phyloP scores from a whole-genome alignment of 1,284 basidiomycete species.

The Volvariella volvacea region DNA sequence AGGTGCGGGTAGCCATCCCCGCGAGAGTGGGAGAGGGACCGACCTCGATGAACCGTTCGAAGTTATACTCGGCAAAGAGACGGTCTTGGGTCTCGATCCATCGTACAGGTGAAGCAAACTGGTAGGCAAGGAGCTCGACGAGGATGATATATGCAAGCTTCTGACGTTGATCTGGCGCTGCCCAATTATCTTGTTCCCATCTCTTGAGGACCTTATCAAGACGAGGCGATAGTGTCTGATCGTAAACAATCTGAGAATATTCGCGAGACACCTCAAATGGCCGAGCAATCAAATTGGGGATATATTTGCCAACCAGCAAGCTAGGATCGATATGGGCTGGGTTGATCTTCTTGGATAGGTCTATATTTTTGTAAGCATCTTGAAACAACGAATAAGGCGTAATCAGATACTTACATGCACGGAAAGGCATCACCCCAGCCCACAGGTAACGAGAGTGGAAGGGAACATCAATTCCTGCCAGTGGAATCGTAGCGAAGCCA shows the following conservation, averaged over 20 bases:
- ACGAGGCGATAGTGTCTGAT: slow-evolving; percentile 89
- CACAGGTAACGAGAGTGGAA: slow-evolving; percentile 99
- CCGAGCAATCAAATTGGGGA: slow-evolving; percentile 94
- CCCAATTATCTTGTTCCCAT: slow-evolving; percentile 95
- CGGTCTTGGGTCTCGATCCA: slow-evolving; percentile 99
- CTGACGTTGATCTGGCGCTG: slow-evolving; percentile 74
- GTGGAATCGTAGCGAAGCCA: slow-evolving; percentile 92
- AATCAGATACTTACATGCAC: slow-evolving; percentile 59
- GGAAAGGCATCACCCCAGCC: slow-evolving; percentile 98
- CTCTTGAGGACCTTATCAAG: slow-evolving; percentile 89
- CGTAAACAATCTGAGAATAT: slow-evolving; percentile 93
- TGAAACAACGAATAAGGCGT: slow-evolving; percentile 1
- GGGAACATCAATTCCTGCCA: slow-evolving; percentile 97
- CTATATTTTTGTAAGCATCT: slow-evolving; percentile 34
- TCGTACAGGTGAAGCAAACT: slow-evolving; percentile 92
- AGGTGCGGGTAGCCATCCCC: slow-evolving; percentile 92
- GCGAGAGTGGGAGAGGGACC: slow-evolving; percentile 95
- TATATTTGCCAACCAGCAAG: slow-evolving; percentile 90
- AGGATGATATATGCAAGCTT: slow-evolving; percentile 93
- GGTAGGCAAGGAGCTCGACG: slow-evolving; percentile 94
- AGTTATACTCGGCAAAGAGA: slow-evolving; percentile 84
- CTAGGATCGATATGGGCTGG: slow-evolving; percentile 86
- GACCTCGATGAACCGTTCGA: slow-evolving; percentile 93
- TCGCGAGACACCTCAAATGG: slow-evolving; percentile 88
- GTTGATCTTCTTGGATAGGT: slow-evolving; percentile 98